Evolutionary conservation across 1,284 basidiomycete genomes (phyloP).

Genomic region (Boletellus deceptivus): DNA sequence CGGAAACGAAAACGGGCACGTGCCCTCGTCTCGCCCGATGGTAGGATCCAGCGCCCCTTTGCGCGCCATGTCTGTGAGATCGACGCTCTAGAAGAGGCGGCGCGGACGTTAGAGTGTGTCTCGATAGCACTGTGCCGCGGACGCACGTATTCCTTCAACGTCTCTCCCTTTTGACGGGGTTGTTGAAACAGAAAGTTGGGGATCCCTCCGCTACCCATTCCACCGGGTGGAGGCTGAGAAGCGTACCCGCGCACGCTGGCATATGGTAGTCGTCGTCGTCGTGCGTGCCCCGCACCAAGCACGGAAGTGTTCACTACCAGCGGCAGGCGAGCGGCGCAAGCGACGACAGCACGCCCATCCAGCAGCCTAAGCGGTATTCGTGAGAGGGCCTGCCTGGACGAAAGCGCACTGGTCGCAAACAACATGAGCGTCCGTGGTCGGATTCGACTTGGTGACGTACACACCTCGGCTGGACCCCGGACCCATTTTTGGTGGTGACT

Average conservation of each 20-base stretch:
- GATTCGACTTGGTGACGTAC: no score
- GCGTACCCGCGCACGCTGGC: slow-evolving; percentile 22
- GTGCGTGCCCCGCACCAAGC: background rate
- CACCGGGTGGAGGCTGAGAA: slow-evolving; percentile 35
- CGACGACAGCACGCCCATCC: slow-evolving; percentile 16
- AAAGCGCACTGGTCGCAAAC: background rate
- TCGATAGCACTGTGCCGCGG: background rate
- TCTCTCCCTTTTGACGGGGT: slow-evolving; percentile 71
- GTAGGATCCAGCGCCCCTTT: slow-evolving; percentile 87
- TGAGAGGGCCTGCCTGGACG: slow-evolving; percentile 9
- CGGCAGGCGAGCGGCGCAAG: background rate
- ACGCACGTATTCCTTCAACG: slow-evolving; percentile 80
- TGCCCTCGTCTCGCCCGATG: slow-evolving; percentile 84
- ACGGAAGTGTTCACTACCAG: background rate
- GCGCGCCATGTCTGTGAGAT: slow-evolving; percentile 80
- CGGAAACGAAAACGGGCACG: slow-evolving; percentile 10
- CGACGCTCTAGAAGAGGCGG: slow-evolving; percentile 56
- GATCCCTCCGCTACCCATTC: slow-evolving; percentile 40
- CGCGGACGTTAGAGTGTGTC: background rate
- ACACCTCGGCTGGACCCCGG: no score
- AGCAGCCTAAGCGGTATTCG: slow-evolving; percentile 19
- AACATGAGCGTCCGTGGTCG: slow-evolving; percentile 6
- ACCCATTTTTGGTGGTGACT: no score
- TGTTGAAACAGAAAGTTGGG: slow-evolving; percentile 58
- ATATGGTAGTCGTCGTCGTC: background rate